Conservation (phyloP, 2,329 filamentous ascomycete species). For the Truncatella angustata region DNA sequence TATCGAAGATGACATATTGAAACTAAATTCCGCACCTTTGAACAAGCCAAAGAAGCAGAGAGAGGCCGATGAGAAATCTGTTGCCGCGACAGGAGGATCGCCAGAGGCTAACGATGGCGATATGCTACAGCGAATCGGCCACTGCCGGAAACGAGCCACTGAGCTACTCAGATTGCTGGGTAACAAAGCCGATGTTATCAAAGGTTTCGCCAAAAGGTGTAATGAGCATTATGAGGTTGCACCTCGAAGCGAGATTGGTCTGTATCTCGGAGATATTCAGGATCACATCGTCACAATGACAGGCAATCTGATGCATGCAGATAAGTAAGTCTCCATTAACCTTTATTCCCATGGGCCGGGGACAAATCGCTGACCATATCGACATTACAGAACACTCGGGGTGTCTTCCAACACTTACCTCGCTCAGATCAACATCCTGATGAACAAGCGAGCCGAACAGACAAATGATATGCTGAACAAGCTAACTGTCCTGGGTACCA, state of each 20-base stretch:
- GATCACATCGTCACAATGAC: constrained; percentile 99
- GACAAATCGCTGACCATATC: not conserved
- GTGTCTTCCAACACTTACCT: constrained; percentile 95
- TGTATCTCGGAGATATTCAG: constrained; percentile 97
- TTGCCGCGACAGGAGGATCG: constrained; percentile 36
- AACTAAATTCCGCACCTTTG: constrained; percentile 62
- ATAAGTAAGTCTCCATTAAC: constrained; percentile 64
- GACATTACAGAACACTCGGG: constrained; percentile 68
- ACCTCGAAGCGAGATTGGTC: constrained; percentile 90
- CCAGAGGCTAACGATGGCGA: constrained; percentile 63
- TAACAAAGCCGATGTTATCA: constrained; percentile 98
- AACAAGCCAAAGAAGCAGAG: constrained; percentile 29
- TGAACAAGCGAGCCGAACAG: constrained; percentile 96
- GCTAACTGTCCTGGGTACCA: constrained; percentile 92
- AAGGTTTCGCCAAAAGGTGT: constrained; percentile 96
- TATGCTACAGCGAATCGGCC: constrained; percentile 89
- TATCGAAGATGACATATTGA: constrained; percentile 88
- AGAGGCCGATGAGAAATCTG: constrained; percentile 42
- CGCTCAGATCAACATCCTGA: constrained; percentile 98
- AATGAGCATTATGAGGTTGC: constrained; percentile 98
- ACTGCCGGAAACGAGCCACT: constrained; percentile 97
- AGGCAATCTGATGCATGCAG: constrained; percentile 90
- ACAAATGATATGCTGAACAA: constrained; percentile 94
- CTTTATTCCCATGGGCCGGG: not conserved
- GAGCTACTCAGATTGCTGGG: constrained; percentile 86